Conservation (phyloP, 2,329 filamentous ascomycete species). For the Colletotrichum liriopes region DNA sequence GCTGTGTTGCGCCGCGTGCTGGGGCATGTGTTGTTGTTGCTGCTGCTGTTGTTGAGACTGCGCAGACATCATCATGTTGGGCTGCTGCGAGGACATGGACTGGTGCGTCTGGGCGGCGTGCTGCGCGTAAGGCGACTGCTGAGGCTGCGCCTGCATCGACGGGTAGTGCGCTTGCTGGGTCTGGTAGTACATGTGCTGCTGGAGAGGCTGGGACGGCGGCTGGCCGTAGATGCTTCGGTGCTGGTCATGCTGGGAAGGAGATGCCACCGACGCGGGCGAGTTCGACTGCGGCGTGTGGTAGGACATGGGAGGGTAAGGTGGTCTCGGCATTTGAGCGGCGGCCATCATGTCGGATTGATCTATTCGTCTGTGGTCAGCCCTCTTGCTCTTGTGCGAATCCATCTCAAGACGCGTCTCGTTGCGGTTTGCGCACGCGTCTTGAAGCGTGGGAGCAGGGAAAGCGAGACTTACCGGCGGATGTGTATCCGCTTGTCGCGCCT, state of each 20-base stretch:
- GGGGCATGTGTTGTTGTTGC: conserved; percentile 49
- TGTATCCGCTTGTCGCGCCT: conserved; percentile 86
- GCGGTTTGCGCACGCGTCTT: conserved; percentile 24
- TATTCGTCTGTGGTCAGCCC: conserved; percentile 46
- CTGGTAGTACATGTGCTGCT: conserved; percentile 84
- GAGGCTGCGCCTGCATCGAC: conserved; percentile 75
- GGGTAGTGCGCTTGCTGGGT: conserved; percentile 74
- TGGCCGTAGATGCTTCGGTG: conserved; percentile 90
- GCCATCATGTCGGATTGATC: conserved; percentile 79
- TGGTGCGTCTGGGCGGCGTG: conserved; percentile 68
- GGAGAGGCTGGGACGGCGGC: conserved; percentile 83
- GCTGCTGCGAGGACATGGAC: conserved; percentile 75
- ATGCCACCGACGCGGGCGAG: conserved; percentile 93
- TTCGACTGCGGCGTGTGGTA: conserved; percentile 97
- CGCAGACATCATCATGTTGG: conserved; percentile 77
- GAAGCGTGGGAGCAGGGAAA: not conserved
- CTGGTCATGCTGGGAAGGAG: conserved; percentile 89
- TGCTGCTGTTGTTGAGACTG: conserved; percentile 63
- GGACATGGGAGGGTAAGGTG: conserved; percentile 87
- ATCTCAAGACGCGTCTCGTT: conserved; percentile 26
- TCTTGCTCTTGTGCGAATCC: conserved; percentile 41
- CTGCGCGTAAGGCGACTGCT: conserved; percentile 73
- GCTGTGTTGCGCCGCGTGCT: conserved; percentile 67
- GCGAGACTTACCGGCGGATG: conserved; percentile 81
- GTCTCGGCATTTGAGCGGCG: conserved; percentile 78